Evolutionary conservation across 805 yeast genomes (phyloP), one percentile per base, ranked within the genome.

Genomic region (Saturnispora sekii): DNA sequence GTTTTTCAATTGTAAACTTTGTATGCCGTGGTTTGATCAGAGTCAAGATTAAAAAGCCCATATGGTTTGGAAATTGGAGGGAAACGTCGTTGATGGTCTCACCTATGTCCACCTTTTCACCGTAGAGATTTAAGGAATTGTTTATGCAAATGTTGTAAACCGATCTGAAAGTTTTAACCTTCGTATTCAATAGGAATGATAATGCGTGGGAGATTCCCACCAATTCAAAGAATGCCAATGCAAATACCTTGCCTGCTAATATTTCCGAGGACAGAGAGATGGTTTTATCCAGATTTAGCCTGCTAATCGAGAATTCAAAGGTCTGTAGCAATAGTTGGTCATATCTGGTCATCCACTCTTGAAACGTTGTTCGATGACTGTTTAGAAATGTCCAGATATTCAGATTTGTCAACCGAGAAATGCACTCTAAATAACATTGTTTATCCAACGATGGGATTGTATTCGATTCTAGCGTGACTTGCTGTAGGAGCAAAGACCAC

Each of bases 241-340:
- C 88, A 57, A 83, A 72, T 3, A 79, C 72, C 54, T 83, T 82
- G 5, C 90, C 90, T 10, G 77, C 65, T 52, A 82, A 81, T 3
- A 87, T 86, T 17, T 77, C 68, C 16, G 74, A 60, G 5, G 81
- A 68, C n/a, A 77, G 59, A 0, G 84, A 69, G 10, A 79, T 64
- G 18, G 67, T 67, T 50, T 79, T 79, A 45, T 69, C 53, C 4
- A 26, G 33, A 40, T 68, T 63, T 46, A 79, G 62, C 51, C 72
- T 70, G 41, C 63, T 58, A 10, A 82, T 66, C 44, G 76, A 67
- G 52, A 68, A 72, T 40, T 71, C 73, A 43, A 79, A 61, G 1
- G 90, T 81, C 34, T 68, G 65, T n/a, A 66, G 57, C 21, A 83
- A 62, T 17, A 69, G 52, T 7, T 49, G 51, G 29, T 64, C 55